A percentile compares a stretch with the other conserved stretches of the same genome.
phyloP scores from a whole-genome alignment of 495 filamentous ascomycete species.

The Lepidopterella palustris region DNA sequence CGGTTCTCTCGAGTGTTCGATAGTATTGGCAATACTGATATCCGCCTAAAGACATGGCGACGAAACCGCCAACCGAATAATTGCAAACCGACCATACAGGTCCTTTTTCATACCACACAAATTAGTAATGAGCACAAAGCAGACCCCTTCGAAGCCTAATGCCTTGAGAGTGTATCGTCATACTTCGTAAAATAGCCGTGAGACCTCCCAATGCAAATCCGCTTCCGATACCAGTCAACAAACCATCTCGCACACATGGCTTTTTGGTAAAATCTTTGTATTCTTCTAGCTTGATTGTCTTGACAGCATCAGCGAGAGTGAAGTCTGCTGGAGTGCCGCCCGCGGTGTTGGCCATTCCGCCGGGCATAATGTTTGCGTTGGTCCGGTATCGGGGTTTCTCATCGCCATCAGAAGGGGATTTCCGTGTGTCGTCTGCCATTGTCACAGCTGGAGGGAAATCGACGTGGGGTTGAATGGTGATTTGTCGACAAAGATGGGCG shows the following conservation, averaged over 20 bases:
- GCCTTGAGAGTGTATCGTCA: conserved; percentile 16
- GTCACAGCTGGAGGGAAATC: conserved; percentile 14
- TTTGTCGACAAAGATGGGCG: background rate
- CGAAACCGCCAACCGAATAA: conserved; percentile 77
- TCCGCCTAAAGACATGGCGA: conserved; percentile 52
- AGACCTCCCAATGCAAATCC: conserved; percentile 69
- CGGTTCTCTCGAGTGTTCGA: conserved; percentile 62
- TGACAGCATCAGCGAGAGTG: conserved; percentile 56
- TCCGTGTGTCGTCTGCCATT: conserved; percentile 53
- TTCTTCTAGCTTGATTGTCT: conserved; percentile 60
- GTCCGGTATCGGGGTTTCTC: conserved; percentile 1
- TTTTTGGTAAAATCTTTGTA: conserved; percentile 66
- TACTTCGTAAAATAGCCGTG: conserved; percentile 70
- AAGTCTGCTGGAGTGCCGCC: conserved; percentile 38
- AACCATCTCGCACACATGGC: conserved; percentile 76
- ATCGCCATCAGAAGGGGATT: conserved; percentile 3
- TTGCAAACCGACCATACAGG: conserved; percentile 57
- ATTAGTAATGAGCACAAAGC: background rate
- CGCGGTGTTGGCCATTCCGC: conserved; percentile 39
- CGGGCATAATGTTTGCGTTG: conserved; percentile 41
- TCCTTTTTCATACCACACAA: conserved; percentile 28
- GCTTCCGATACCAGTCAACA: conserved; percentile 73
- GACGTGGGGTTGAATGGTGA: background rate
- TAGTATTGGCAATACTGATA: conserved; percentile 77
- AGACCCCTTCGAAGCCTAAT: conserved; percentile 7